These are phyloP conservation scores for Xerocomus amazonicus DNA, from an alignment of 1,284 basidiomycete genomes.

Conservation along the genomic window DNA sequence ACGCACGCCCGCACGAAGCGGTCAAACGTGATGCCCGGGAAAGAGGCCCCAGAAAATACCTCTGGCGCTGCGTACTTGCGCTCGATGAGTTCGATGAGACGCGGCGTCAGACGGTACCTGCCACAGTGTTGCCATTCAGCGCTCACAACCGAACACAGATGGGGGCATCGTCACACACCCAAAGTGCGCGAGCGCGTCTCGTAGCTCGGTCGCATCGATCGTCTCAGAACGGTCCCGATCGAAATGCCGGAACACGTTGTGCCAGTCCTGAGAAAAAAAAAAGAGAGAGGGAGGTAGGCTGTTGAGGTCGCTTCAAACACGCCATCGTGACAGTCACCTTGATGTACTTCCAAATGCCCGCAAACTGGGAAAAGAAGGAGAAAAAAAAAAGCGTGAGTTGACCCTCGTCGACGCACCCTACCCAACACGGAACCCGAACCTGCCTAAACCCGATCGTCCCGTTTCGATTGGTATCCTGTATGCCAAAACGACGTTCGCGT, in stretches of 20 bases:
- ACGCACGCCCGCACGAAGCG: slow-evolving; percentile 82
- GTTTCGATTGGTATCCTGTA: slow-evolving; percentile 63
- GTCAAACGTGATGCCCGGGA: slow-evolving; percentile 71
- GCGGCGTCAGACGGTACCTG: slow-evolving; percentile 63
- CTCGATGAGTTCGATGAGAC: slow-evolving; percentile 57
- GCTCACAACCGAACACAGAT: no score
- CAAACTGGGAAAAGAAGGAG: slow-evolving; percentile 44
- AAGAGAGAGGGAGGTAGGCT: no score
- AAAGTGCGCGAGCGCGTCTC: slow-evolving; percentile 64
- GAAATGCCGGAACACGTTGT: slow-evolving; percentile 75
- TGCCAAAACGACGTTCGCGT: no score
- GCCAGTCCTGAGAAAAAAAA: slow-evolving; percentile 54
- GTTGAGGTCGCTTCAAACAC: neutral
- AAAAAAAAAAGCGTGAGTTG: neutral
- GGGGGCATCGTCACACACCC: slow-evolving; percentile 38
- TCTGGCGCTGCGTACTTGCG: slow-evolving; percentile 56
- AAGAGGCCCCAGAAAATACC: slow-evolving; percentile 32
- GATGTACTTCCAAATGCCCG: slow-evolving; percentile 78
- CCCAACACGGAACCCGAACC: slow-evolving; percentile 32
- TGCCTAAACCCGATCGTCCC: slow-evolving; percentile 78
- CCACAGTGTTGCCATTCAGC: no score
- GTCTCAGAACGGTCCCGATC: slow-evolving; percentile 73
- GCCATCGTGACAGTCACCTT: slow-evolving; percentile 37
- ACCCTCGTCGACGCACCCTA: neutral
- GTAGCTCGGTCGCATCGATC: slow-evolving; percentile 65